These are phyloP conservation scores for Themeda triandra DNA, from an alignment of 176 grass and related monocot species.

Conservation along the genomic window DNA sequence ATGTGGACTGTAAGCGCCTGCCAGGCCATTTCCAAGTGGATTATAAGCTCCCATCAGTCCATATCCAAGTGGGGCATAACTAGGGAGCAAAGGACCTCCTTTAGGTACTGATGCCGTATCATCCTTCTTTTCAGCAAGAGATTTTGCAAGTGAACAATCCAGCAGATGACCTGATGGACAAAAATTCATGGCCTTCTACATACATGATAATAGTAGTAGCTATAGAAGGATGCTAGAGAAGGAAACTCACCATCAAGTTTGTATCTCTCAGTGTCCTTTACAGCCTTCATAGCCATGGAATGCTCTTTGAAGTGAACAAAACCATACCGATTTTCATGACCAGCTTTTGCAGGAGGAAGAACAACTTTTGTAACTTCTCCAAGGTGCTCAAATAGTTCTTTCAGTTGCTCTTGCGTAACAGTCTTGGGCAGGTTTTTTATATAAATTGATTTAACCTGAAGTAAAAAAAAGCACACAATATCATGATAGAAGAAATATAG, in stretches of 20 bases:
- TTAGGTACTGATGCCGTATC: constrained; percentile 26
- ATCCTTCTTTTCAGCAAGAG: constrained; percentile 69
- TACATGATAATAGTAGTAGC: constrained; percentile 3
- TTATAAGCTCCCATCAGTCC: constrained; percentile 31
- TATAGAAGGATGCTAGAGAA: neutral
- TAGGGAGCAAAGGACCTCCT: constrained; percentile 49
- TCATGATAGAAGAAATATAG: constrained; percentile 4
- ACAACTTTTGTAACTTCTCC: constrained; percentile 84
- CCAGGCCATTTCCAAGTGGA: constrained; percentile 38
- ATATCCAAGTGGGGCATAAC: too few relatives aligned
- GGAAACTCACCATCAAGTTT: constrained; percentile 75
- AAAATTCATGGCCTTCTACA: constrained; percentile 3
- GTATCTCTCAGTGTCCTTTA: constrained; percentile 67
- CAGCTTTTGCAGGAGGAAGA: constrained; percentile 71
- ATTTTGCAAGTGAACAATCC: constrained; percentile 90
- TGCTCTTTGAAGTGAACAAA: constrained; percentile 92
- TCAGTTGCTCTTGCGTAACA: constrained; percentile 65
- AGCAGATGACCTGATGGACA: constrained; percentile 59
- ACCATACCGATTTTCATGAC: constrained; percentile 82
- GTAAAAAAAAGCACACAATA: neutral
- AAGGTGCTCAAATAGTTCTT: constrained; percentile 67
- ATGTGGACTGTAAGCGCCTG: constrained; percentile 44
- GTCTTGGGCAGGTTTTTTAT: constrained; percentile 92
- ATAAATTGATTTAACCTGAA: constrained; percentile 86
- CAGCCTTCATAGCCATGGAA: constrained; percentile 70